phyloP scores from a whole-genome alignment of 2,329 filamentous ascomycete genomes.

The Hypoxylon sp. region DNA sequence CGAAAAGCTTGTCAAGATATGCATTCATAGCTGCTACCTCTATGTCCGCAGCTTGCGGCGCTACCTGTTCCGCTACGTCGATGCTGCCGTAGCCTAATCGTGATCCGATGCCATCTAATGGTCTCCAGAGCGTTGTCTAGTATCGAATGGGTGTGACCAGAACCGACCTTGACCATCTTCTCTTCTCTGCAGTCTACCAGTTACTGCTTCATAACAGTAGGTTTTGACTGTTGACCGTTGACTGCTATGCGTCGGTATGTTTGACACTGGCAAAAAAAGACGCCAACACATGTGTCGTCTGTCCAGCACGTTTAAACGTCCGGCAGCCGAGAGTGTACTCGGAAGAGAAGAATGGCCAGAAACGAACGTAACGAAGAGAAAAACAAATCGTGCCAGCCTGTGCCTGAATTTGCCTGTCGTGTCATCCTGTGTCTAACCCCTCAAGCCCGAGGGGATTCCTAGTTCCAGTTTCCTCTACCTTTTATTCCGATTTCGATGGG shows the following conservation, averaged over 20 bases:
- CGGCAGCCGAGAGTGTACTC: constrained; percentile 3
- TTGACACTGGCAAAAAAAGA: neutral
- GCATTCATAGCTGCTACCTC: constrained; percentile 15
- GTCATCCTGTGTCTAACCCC: neutral
- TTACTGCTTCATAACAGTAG: neutral
- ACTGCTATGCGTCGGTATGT: too few relatives aligned
- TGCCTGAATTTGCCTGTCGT: constrained; percentile 1
- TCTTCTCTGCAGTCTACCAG: neutral
- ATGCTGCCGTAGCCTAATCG: constrained; percentile 19
- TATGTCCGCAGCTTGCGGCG: constrained; percentile 1
- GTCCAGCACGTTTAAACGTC: constrained; percentile 10
- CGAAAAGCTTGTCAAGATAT: neutral
- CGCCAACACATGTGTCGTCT: neutral
- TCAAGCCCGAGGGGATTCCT: neutral
- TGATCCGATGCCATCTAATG: constrained; percentile 5
- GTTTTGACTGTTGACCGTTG: neutral
- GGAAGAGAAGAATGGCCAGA: constrained; percentile 11
- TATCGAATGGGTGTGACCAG: constrained; percentile 4
- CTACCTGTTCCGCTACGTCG: constrained; percentile 8
- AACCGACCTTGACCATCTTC: neutral
- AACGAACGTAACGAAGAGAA: constrained; percentile 2
- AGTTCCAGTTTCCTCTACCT: constrained; percentile 4
- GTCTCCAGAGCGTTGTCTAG: constrained; percentile 1
- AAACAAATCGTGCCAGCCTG: constrained; percentile 12
- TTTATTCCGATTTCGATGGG: neutral